Conservation (phyloP, 768 basidiomycete genomes). For the Hirschioporus abietinus region DNA sequence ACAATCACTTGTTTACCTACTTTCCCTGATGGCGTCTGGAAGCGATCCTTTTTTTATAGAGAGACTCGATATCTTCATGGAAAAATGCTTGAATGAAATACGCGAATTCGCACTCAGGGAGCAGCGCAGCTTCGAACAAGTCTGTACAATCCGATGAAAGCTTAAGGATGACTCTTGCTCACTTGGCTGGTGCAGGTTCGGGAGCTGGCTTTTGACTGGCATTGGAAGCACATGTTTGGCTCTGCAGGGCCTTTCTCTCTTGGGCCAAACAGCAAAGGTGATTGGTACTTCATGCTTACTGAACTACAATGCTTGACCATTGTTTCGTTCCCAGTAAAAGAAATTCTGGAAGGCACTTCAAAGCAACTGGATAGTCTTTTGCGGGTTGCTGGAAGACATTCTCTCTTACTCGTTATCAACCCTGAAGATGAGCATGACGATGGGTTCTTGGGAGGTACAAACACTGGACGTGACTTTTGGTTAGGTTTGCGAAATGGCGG, state of each 20-base stretch:
- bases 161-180: constrained; percentile 19
- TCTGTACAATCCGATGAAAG: constrained; percentile 21
- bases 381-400: constrained; percentile 46
- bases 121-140: constrained; percentile 54
- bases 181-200: constrained; percentile 35
- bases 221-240: constrained; percentile 51
- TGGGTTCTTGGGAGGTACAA: constrained; percentile 61
- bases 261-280: constrained; percentile 8
- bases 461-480: constrained; percentile 63
- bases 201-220: constrained; percentile 57
- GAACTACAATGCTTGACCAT: not conserved
- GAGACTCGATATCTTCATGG: constrained; percentile 58
- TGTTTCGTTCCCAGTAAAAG: constrained; percentile 32
- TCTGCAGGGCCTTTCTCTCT: constrained; percentile 9
- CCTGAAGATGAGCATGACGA: constrained; percentile 39
- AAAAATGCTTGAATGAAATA: constrained; percentile 51
- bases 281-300: constrained; percentile 11
- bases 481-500: constrained; percentile 55
- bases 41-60: constrained; percentile 55
- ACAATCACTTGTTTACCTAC: too few species aligned
- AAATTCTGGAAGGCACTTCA: constrained; percentile 45
- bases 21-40: not conserved
- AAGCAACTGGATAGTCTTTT: constrained; percentile 49
- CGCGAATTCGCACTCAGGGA: constrained; percentile 59
- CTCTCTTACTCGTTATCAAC: constrained; percentile 58